Evolutionary conservation across 805 yeast species (phyloP).

Genomic region (Candida chilensis): DNA sequence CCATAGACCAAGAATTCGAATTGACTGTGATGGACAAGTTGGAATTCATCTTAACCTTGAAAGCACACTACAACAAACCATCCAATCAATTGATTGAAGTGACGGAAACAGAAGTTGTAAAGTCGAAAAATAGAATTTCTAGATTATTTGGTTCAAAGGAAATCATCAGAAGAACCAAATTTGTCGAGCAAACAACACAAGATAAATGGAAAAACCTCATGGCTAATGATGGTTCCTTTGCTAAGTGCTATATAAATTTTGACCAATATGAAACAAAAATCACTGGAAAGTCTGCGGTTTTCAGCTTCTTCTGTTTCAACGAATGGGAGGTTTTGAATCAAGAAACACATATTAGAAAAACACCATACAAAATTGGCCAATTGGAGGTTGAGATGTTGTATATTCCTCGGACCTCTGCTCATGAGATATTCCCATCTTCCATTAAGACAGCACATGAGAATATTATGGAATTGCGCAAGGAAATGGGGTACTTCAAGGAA

Average conservation of each 20-base stretch:
- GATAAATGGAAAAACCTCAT: conserved; percentile 58
- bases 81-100: conserved; percentile 49
- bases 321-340: conserved; percentile 62
- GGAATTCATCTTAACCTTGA: conserved; percentile 65
- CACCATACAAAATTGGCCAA: conserved; percentile 57
- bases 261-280: conserved; percentile 46
- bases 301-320: conserved; percentile 58
- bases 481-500: conserved; percentile 24
- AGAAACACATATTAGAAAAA: conserved; percentile 15
- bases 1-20: conserved; percentile 72
- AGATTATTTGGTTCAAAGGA: conserved; percentile 37
- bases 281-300: conserved; percentile 40
- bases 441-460: conserved; percentile 41
- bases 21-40: conserved; percentile 51
- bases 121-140: conserved; percentile 33
- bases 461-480: conserved; percentile 18
- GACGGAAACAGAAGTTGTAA: conserved; percentile 42
- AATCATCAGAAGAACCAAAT: conserved; percentile 37
- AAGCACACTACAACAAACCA: conserved; percentile 48
- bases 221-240: conserved; percentile 88
- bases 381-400: conserved; percentile 61
- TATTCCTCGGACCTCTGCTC: conserved; percentile 50
- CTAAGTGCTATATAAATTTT: conserved; percentile 61
- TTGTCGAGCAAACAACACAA: conserved; percentile 37
- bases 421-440: conserved; percentile 64